These are phyloP conservation scores for Periconia digitata DNA, from an alignment of 2,329 filamentous ascomycete species.

Conservation along the genomic window DNA sequence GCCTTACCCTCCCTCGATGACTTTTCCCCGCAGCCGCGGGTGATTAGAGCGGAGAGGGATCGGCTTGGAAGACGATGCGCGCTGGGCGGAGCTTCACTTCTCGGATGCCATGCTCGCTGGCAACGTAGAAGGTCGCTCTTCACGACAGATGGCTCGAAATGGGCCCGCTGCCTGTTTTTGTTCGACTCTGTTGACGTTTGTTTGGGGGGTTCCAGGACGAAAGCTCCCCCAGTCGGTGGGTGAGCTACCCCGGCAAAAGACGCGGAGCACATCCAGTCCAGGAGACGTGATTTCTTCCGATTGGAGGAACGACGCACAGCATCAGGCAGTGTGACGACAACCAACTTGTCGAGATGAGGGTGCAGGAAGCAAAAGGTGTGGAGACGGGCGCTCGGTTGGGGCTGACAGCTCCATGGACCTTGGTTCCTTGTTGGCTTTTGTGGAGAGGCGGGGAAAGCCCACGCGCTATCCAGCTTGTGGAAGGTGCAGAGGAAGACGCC, in stretches of 20 bases:
- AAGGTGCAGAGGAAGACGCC: not conserved
- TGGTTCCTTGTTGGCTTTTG: conserved; percentile 5
- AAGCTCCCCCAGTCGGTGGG: too few species aligned
- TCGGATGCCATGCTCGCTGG: not conserved
- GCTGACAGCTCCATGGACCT: conserved; percentile 6
- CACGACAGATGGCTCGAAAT: not conserved
- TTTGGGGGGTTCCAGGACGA: too few species aligned
- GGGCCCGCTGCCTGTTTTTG: too few species aligned
- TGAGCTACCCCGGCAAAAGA: conserved; percentile 1
- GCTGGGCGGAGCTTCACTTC: too few species aligned
- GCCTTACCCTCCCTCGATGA: not conserved
- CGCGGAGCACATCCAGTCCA: not conserved
- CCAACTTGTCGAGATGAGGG: not conserved
- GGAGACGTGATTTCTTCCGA: not conserved
- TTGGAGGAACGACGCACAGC: conserved; percentile 5
- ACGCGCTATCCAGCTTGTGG: not conserved
- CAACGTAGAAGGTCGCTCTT: not conserved
- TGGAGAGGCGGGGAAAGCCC: conserved; percentile 19
- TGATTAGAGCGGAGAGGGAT: not conserved
- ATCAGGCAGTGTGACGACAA: conserved; percentile 7
- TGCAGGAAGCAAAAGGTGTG: not conserved
- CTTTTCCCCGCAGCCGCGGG: conserved; percentile 10
- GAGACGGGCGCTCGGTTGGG: conserved; percentile 4
- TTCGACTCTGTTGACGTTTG: too few species aligned
- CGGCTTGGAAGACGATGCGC: conserved; percentile 4